Conservation (phyloP, 345 rosid species). For the Clausena lansium region DNA sequence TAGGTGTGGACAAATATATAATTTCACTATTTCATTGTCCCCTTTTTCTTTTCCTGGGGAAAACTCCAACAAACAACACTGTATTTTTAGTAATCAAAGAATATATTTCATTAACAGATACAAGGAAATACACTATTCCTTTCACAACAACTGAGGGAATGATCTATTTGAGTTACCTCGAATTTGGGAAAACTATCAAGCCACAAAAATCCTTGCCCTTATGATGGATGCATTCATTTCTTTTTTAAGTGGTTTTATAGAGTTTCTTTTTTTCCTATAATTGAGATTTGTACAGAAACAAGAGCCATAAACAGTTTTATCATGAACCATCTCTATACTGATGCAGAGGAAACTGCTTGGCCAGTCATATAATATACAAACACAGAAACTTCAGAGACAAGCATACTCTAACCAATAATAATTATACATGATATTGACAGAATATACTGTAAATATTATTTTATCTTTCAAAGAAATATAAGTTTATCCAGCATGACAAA, state of each 20-base stretch:
- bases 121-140: neutral
- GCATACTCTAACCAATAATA: neutral
- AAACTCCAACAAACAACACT: neutral
- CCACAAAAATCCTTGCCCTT: neutral
- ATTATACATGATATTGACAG: neutral
- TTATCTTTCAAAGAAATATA: neutral
- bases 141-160: neutral
- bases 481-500: neutral
- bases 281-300: neutral
- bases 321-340: neutral
- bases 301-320: neutral
- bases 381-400: neutral
- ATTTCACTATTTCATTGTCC: neutral
- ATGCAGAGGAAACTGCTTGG: neutral
- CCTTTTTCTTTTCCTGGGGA: neutral
- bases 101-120: neutral
- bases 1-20: neutral
- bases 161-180: neutral
- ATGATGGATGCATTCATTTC: neutral
- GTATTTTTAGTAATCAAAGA: neutral
- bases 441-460: neutral
- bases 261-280: neutral
- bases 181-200: neutral
- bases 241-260: neutral
- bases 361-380: neutral